A percentile compares a stretch with the other conserved stretches of the same genome.
Evolutionary conservation across 2,329 filamentous ascomycete species (phyloP).

Genomic region (Penicillium psychrosexuale): DNA sequence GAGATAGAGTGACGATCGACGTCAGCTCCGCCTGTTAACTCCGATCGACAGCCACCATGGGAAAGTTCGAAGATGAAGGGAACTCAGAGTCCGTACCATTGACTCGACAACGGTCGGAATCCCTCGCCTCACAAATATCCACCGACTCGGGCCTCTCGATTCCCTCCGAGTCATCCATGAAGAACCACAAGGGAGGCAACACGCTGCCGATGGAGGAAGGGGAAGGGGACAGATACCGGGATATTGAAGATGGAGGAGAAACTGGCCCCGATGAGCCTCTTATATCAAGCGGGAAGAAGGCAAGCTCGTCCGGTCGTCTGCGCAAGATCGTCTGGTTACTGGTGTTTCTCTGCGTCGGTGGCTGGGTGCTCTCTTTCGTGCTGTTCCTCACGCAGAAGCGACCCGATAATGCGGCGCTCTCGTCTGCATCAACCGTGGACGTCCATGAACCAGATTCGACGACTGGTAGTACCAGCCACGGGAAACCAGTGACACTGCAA

Average conservation of each 20-base stretch:
- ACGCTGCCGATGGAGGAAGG: conserved; percentile 7
- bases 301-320: conserved; percentile 28
- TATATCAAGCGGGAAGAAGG: conserved; percentile 23
- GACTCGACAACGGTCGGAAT: conserved; percentile 25
- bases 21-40: conserved; percentile 6
- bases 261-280: conserved; percentile 26
- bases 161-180: conserved; percentile 29
- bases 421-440: conserved; percentile 20
- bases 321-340: conserved; percentile 42
- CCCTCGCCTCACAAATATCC: conserved; percentile 28
- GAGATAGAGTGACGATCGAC: conserved; percentile 12
- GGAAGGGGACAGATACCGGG: conserved; percentile 30
- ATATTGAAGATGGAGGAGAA: conserved; percentile 35
- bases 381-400: conserved; percentile 41
- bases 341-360: conserved; percentile 41
- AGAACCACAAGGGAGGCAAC: conserved; percentile 24
- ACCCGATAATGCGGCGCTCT: conserved; percentile 30
- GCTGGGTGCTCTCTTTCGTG: conserved; percentile 47
- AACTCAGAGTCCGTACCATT: conserved; percentile 29
- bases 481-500: conserved; percentile 44
- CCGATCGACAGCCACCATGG: conserved; percentile 22
- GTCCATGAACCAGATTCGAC: conserved; percentile 30
- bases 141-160: conserved; percentile 37
- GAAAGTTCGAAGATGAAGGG: conserved; percentile 23
- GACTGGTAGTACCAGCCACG: conserved; percentile 35